A percentile compares a stretch with the other conserved stretches of the same genome.
phyloP scores from a whole-genome alignment of 805 yeast genomes.

The Metschnikowia peoriensis region DNA sequence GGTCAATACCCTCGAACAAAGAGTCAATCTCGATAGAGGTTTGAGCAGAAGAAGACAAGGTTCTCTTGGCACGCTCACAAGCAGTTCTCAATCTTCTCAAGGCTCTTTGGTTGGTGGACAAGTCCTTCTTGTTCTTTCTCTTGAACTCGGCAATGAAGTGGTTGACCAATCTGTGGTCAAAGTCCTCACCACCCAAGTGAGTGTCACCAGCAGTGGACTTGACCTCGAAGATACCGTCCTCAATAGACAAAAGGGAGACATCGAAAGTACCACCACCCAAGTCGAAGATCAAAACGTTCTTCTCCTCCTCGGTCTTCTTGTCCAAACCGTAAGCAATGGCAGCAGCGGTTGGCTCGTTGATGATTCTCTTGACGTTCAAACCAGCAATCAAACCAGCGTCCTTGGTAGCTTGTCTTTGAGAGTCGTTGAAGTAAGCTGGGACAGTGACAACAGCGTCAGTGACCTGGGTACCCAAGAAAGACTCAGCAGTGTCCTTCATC shows the following conservation, averaged over 20 bases:
- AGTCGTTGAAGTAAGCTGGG: conserved; percentile 91
- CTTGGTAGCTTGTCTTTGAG: conserved; percentile 92
- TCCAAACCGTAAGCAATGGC: conserved; percentile 42
- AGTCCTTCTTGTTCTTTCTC: conserved; percentile 88
- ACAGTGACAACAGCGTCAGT: conserved; percentile 91
- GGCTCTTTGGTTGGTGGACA: conserved; percentile 78
- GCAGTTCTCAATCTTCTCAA: conserved; percentile 59
- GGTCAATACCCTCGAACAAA: conserved; percentile 48
- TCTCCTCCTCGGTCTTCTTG: conserved; percentile 57
- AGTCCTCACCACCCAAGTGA: conserved; percentile 97
- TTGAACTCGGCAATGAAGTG: conserved; percentile 91
- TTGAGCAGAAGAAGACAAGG: conserved; percentile 41
- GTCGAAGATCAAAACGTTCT: conserved; percentile 51
- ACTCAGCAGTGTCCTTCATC: conserved; percentile 60
- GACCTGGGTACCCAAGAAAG: conserved; percentile 67
- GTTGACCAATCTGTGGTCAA: conserved; percentile 83
- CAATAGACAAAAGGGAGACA: conserved; percentile 47
- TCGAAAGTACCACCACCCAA: conserved; percentile 52
- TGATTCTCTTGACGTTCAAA: conserved; percentile 81
- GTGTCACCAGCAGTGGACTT: conserved; percentile 86
- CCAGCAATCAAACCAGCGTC: conserved; percentile 94
- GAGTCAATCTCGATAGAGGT: conserved; percentile 47
- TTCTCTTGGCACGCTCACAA: conserved; percentile 50
- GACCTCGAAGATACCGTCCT: conserved; percentile 50
- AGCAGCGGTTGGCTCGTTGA: conserved; percentile 69